Base-by-base conservation (phyloP, 164 flowering plant genomes). In the Piper betle region DNA sequence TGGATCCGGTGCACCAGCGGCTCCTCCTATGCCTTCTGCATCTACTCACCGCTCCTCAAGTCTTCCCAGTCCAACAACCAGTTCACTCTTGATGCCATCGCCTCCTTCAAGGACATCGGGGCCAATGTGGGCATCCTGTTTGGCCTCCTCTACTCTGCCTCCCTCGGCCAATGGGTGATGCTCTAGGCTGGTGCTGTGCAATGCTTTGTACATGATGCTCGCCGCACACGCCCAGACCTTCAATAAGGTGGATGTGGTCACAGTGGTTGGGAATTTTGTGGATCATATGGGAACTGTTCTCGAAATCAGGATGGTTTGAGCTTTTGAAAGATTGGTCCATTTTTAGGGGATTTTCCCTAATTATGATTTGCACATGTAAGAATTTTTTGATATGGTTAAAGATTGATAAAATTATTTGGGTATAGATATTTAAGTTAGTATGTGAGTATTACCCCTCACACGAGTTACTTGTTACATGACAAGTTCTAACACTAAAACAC, bases 221-320 rank as follows among this genome's bases (percentile, higher is more conserved):
- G 98, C 96, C 12, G 88, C 93, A 17, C 95, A 92, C 46, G 81
- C 86, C 4, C 98, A 87, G 82, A 88, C 96, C 67, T 85, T 84
- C 66, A 92, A 83, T 64, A 92, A 96, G 20, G 86, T 85, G 1
- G 75, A 84, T 57, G 98, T 88, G 52, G 95, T 92, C 33, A 79
- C 84, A 15, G 86, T 82, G n/a, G 88, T 92, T 0, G 73, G 64
- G 57, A 92, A 88, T 56, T 88, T 87, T 65, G 81, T 80, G 0
- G 73, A 72, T 52, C 79, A 82, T 53, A 73, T 91, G 50, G 98
- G 98, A 2, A 92, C 95, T 41, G 78, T 71, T 52, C 91, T 92
- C 42, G 96, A 96, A 16, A 88, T 86, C 72, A 81, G 84, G 91
- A 91, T 86, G 97, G 96, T 88, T 18, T n/a, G 19, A n/a, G 43